phyloP scores from a whole-genome alignment of 176 grass and related monocot species.

The Echinochloa phyllopogon region DNA sequence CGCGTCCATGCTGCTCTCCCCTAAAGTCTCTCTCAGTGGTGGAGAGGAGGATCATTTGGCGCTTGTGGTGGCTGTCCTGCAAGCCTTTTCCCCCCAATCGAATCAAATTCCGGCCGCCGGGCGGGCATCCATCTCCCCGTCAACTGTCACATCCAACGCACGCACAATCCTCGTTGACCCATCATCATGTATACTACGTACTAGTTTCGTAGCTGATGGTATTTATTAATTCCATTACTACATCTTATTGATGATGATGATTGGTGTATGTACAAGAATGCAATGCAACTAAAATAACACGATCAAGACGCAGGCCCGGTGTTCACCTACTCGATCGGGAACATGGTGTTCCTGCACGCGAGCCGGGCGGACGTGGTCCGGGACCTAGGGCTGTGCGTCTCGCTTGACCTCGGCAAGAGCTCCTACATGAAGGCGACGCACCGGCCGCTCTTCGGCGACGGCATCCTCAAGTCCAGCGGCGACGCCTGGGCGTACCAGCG shows the following conservation, averaged over 20 bases:
- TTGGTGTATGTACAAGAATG: too few relatives aligned
- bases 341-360: slow-evolving; percentile 73
- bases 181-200: background rate
- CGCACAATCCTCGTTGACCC: too few relatives aligned
- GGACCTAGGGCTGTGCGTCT: slow-evolving; percentile 63
- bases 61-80: background rate
- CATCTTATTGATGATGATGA: background rate
- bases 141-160: background rate
- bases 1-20: background rate
- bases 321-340: slow-evolving; percentile 72
- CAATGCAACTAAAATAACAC: too few relatives aligned
- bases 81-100: background rate
- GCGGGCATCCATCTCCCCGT: background rate
- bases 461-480: slow-evolving; percentile 95
- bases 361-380: slow-evolving; percentile 66
- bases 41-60: background rate
- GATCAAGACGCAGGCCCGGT: slow-evolving; percentile 50
- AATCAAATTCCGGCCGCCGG: background rate
- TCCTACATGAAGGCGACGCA: slow-evolving; percentile 87
- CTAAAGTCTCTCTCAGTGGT: background rate
- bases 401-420: slow-evolving; percentile 82
- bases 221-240: too few relatives aligned
- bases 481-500: slow-evolving; percentile 65
- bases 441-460: slow-evolving; percentile 78
- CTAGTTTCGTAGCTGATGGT: too few relatives aligned